Evolutionary conservation across 23 red algal species (phyloP).

Genomic region (Cyanidioschyzon merolae): DNA sequence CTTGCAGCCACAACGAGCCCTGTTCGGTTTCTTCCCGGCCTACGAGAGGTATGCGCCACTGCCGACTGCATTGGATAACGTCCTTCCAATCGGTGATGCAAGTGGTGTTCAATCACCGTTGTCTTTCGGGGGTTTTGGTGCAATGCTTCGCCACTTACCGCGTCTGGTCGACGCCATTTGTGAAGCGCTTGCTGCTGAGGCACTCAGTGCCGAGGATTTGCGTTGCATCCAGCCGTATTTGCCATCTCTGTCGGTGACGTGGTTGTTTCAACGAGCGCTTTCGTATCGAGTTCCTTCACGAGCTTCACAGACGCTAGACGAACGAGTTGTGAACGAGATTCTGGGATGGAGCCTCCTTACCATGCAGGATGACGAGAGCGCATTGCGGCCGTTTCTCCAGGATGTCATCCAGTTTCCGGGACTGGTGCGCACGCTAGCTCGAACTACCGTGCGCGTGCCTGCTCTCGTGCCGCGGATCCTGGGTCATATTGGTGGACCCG

Average conservation of each 20-base stretch:
- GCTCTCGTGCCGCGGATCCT: slow-evolving; percentile 24
- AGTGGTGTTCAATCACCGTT: slow-evolving; percentile 74
- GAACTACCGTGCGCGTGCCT: slow-evolving; percentile 33
- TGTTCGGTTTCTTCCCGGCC: slow-evolving; percentile 74
- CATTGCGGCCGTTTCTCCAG: slow-evolving; percentile 58
- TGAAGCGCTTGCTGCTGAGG: slow-evolving; percentile 41
- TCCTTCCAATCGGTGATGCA: slow-evolving; percentile 64
- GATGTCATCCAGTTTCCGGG: slow-evolving; percentile 62
- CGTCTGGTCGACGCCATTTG: slow-evolving; percentile 40
- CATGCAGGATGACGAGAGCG: slow-evolving; percentile 40
- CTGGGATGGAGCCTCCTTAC: slow-evolving; percentile 15
- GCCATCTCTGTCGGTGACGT: slow-evolving; percentile 55
- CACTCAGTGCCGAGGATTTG: slow-evolving; percentile 26
- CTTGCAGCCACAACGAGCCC: slow-evolving; percentile 31
- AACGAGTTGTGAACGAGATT: slow-evolving; percentile 19
- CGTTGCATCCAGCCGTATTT: slow-evolving; percentile 52
- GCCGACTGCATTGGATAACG: slow-evolving; percentile 30
- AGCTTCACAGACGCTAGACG: neutral
- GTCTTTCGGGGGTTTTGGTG: slow-evolving; percentile 89
- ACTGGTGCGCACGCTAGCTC: slow-evolving; percentile 41
- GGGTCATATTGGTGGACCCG: neutral
- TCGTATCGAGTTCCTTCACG: slow-evolving; percentile 2
- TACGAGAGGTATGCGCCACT: slow-evolving; percentile 41
- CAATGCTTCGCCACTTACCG: slow-evolving; percentile 57
- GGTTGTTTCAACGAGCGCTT: slow-evolving; percentile 77